Conservation (phyloP, 441 rosid species). For the Adansonia gregorii region DNA sequence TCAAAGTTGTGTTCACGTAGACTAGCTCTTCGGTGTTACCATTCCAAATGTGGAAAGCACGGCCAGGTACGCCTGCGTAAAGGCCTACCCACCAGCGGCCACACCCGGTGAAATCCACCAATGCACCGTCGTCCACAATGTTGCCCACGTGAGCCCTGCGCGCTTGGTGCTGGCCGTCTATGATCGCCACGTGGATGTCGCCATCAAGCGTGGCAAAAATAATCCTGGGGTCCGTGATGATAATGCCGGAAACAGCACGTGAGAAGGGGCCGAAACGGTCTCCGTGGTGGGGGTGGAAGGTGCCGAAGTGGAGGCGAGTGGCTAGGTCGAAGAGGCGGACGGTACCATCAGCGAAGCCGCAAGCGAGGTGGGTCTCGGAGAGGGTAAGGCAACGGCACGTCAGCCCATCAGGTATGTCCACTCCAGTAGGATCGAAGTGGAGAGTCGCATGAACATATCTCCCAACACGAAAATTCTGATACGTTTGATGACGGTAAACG, state of each 20-base stretch:
- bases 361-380: constrained; percentile 73
- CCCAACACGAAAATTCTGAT: neutral
- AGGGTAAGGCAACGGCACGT: constrained; percentile 78
- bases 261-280: constrained; percentile 78
- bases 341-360: constrained; percentile 86
- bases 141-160: constrained; percentile 64
- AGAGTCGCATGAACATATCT: constrained; percentile 43
- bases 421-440: constrained; percentile 63
- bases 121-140: constrained; percentile 66
- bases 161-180: constrained; percentile 40
- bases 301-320: constrained; percentile 57
- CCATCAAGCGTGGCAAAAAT: constrained; percentile 81
- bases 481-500: constrained; percentile 61
- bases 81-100: constrained; percentile 89
- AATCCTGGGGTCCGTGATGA: constrained; percentile 46
- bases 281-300: constrained; percentile 58
- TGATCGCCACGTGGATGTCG: constrained; percentile 66
- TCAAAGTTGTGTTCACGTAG: constrained; percentile 58
- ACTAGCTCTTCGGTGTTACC: constrained; percentile 48
- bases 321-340: constrained; percentile 70
- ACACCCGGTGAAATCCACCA: constrained; percentile 80
- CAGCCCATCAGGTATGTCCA: constrained; percentile 62
- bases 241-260: constrained; percentile 74
- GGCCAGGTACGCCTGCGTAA: constrained; percentile 78
- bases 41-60: constrained; percentile 81